Evolutionary conservation across 495 filamentous ascomycete species (phyloP), one percentile per base, ranked within the genome.

Genomic region (Hypoxylon rickii): DNA sequence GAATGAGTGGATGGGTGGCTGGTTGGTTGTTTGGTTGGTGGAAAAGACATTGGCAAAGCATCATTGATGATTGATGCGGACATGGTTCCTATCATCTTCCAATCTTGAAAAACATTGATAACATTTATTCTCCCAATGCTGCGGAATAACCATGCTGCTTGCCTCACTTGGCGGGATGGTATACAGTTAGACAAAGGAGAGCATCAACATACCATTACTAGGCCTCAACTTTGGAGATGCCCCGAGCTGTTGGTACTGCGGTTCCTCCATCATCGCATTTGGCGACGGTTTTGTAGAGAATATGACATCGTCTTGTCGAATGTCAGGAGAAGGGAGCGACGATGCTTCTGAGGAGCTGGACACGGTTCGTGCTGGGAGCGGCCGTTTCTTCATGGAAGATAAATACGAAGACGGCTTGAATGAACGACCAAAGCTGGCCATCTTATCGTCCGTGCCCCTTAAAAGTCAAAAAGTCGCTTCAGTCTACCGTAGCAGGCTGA

Each of bases 341-440:
- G 67, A 69, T 7, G 43, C 53, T 41, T 70, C 71, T 7, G 73
- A 72, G 10, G 73, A 74, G 55, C 56, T 73, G 18, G 73, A 75
- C 42, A 58, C 59, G 7, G 44, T 70, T 49, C 69, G 61, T 21
- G 55, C 54, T 17, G 66, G 69, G 15, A 63, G 65, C 11, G 64
- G 70, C 33, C 67, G 60, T 59, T 61, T 66, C 40, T 68, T 58
- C 49, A 65, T 59, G 11, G 69, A 64, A 26, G 70, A 64, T 36
- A 73, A 42, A 59, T 69, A 71, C 41, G 66, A 70, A 57, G 65
- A 58, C n/a, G 69, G 65, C 49, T 69, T 68, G 51, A 74, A 68
- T 22, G 73, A 70, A 50, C 71, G 69, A 46, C 70, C 65, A 21
- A 71, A 58, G 38, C 58, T 61, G 46, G 68, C 60, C 68, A 71